Evolutionary conservation across 768 basidiomycete species (phyloP), one percentile per base, ranked within the genome.

Genomic region (Stropharia rugosoannulata): DNA sequence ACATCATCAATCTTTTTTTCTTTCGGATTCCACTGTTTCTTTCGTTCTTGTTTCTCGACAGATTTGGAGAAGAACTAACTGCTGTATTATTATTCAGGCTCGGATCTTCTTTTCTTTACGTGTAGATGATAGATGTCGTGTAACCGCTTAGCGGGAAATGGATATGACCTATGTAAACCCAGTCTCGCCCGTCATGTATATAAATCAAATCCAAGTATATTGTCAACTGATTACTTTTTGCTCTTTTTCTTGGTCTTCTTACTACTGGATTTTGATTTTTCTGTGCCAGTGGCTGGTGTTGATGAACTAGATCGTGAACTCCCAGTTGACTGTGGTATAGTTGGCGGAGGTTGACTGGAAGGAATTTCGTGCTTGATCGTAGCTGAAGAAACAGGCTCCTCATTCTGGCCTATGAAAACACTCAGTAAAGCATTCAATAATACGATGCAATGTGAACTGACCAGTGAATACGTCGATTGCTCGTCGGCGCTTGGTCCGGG

Each of bases 391-490:
- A 58, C 45, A 35, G 51, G 42, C 11, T 70, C 70, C 41, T 76
- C 75, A 19, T 69, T 73, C 48, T 74, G 74, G 5, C 75, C 77
- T 76, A 29, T 12, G 27, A 8, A 43, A 49, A 8, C 45, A 18
- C 35, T 49, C 49, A 47, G 13, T 25, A 11, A 7, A 40, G 54
- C 44, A 27, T 19, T 9, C 32, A 16, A 42, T 37, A 35, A 36
- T 18, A 45, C 43, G 46, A 51, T 45, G 13, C 18, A 4, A 37
- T 27, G 16, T 4, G 54, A 19, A 13, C 5, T 6, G 62, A 85
- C 89, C 87, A 55, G 84, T 80, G 61, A 90, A 90, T 5, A 85
- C 84, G 68, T 90, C 88, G 27, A 87, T 64, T 0, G 68, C 70
- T 27, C 78, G 75, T 61, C 85, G 75, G 66, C 79, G 77, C 29